phyloP scores from a whole-genome alignment of 306 rosid genomes.

The Begonia fuchsioides region DNA sequence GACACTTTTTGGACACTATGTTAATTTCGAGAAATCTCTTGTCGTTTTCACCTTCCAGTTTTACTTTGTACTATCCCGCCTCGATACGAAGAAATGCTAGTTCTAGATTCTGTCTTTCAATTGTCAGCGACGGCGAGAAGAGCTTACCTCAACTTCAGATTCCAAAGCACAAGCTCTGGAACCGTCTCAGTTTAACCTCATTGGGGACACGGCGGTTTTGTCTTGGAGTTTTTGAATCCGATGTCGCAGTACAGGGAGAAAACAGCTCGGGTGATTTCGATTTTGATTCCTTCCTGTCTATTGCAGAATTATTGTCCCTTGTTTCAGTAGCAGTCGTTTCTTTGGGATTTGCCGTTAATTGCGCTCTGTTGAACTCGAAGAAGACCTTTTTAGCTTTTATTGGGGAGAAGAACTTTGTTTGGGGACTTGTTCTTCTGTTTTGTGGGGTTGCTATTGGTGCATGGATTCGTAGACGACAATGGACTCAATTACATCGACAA shows the following conservation, averaged over 20 bases:
- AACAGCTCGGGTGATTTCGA: slow-evolving; percentile 7
- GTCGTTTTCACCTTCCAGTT: not conserved
- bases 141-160: not conserved
- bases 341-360: slow-evolving; percentile 18
- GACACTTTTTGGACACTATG: not conserved
- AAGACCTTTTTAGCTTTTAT: slow-evolving; percentile 19
- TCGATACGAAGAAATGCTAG: not conserved
- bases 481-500: slow-evolving; percentile 33
- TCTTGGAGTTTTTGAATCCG: slow-evolving; percentile 20
- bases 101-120: not conserved
- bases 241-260: slow-evolving; percentile 1
- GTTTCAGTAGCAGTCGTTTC: slow-evolving; percentile 38
- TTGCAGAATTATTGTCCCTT: slow-evolving; percentile 41
- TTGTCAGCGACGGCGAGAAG: not conserved
- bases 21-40: slow-evolving; percentile 7
- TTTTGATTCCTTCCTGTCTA: slow-evolving; percentile 40
- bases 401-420: slow-evolving; percentile 20
- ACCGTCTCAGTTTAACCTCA: not conserved
- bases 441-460: slow-evolving; percentile 40
- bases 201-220: slow-evolving; percentile 6
- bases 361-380: slow-evolving; percentile 21
- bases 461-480: slow-evolving; percentile 62
- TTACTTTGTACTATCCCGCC: not conserved
- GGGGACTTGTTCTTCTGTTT: slow-evolving; percentile 28
- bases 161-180: not conserved